Conservation (phyloP, 352 stramenopile genomes). For the Globisporangium camurandrum region DNA sequence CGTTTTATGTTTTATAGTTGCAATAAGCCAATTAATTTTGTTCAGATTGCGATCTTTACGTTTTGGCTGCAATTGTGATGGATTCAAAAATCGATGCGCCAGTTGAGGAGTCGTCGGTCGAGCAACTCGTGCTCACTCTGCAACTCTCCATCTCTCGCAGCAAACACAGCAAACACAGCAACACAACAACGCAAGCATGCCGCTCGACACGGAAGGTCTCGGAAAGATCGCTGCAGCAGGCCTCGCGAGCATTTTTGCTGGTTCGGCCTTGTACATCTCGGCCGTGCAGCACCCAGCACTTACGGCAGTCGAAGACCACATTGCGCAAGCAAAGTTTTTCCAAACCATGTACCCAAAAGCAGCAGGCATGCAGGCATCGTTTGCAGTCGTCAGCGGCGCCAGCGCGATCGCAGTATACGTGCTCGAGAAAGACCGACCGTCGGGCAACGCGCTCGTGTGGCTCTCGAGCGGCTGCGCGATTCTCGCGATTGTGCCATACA, state of each 20-base stretch:
- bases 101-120: too few species aligned
- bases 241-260: slow-evolving; percentile 17
- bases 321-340: slow-evolving; percentile 21
- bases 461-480: slow-evolving; percentile 39
- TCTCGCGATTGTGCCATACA: slow-evolving; percentile 55
- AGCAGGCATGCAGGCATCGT: slow-evolving; percentile 12
- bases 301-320: slow-evolving; percentile 2
- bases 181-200: too few species aligned
- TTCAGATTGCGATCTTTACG: too few species aligned
- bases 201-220: slow-evolving; percentile 1
- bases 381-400: slow-evolving; percentile 15
- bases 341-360: slow-evolving; percentile 18
- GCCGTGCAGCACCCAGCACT: slow-evolving; percentile 28
- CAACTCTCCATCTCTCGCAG: too few species aligned
- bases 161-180: too few species aligned
- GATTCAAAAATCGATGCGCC: too few species aligned
- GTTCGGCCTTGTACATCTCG: slow-evolving; percentile 22
- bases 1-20: too few species aligned
- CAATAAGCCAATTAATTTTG: too few species aligned
- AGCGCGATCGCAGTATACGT: slow-evolving; percentile 14
- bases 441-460: slow-evolving; percentile 2
- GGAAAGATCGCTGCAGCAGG: slow-evolving; percentile 10
- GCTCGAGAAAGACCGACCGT: too few species aligned
- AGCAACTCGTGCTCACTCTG: too few species aligned
- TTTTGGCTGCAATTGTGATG: too few species aligned